These are phyloP conservation scores for Bruguiera parviflora DNA, from an alignment of 345 rosid species.

Conservation along the genomic window DNA sequence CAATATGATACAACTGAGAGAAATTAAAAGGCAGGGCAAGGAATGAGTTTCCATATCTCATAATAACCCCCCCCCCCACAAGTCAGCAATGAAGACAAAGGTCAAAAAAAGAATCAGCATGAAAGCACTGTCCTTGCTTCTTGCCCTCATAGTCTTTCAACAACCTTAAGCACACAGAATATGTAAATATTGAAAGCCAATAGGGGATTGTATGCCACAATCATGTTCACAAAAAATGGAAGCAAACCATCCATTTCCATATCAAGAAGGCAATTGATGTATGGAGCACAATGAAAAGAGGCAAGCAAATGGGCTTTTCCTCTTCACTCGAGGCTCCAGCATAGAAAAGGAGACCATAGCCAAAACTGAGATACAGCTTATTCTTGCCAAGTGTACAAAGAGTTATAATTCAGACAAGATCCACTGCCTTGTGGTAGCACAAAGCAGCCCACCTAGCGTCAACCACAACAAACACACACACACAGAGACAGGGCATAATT, in stretches of 20 bases:
- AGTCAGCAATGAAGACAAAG: background rate
- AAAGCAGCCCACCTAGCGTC: background rate
- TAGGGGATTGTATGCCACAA: slow-evolving; percentile 24
- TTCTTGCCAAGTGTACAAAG: background rate
- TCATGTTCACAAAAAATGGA: slow-evolving; percentile 26
- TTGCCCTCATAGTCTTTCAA: background rate
- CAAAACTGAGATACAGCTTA: background rate
- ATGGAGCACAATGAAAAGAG: slow-evolving; percentile 70
- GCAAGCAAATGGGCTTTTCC: slow-evolving; percentile 46
- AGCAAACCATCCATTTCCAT: slow-evolving; percentile 32
- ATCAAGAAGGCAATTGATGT: slow-evolving; percentile 37
- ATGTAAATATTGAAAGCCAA: background rate
- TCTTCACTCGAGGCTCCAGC: slow-evolving; percentile 67
- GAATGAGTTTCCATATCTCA: too few species aligned
- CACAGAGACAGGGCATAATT: too few species aligned
- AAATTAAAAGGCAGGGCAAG: too few species aligned
- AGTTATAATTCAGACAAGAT: background rate
- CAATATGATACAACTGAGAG: too few species aligned
- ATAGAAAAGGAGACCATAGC: background rate
- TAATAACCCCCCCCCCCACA: too few species aligned
- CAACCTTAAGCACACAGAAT: background rate
- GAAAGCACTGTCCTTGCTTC: too few species aligned
- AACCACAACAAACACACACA: background rate
- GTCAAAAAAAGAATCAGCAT: background rate
- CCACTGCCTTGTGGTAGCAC: background rate